phyloP scores from a whole-genome alignment of 768 basidiomycete species.

The Sarcodon aspratus region DNA sequence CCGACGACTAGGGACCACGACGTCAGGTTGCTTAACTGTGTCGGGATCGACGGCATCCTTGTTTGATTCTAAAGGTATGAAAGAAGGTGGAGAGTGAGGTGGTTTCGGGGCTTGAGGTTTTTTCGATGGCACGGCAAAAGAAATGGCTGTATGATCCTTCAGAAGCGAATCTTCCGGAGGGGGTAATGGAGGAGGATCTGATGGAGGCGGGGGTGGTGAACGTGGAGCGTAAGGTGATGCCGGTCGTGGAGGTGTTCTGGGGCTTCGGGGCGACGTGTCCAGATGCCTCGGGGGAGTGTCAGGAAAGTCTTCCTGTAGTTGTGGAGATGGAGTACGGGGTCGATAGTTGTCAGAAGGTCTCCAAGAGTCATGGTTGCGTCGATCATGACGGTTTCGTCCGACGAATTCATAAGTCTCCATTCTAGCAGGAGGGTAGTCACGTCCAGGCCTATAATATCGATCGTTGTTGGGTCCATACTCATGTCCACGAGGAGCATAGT shows the following conservation, averaged over 20 bases:
- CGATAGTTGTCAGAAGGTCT: constrained; percentile 1
- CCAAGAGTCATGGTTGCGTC: not conserved
- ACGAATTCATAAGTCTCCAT: too few relatives aligned
- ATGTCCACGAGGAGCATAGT: constrained; percentile 7
- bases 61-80: constrained; percentile 1
- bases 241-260: not conserved
- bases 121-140: constrained; percentile 16
- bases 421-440: too few relatives aligned
- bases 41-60: constrained; percentile 3
- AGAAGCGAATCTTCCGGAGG: constrained; percentile 22
- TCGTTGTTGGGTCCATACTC: constrained; percentile 14
- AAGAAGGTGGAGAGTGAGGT: constrained; percentile 27
- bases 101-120: constrained; percentile 38
- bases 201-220: constrained; percentile 6
- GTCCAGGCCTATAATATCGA: constrained; percentile 17
- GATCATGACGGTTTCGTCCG: not conserved
- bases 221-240: not conserved
- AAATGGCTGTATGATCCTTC: constrained; percentile 24
- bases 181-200: constrained; percentile 9
- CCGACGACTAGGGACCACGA: too few relatives aligned
- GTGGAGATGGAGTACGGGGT: constrained; percentile 10
- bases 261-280: too few relatives aligned
- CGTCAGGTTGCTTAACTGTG: not conserved
- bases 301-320: constrained; percentile 5
- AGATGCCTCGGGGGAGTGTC: constrained; percentile 12